phyloP scores from a whole-genome alignment of 1,284 basidiomycete genomes.

The Meira nashicola region DNA sequence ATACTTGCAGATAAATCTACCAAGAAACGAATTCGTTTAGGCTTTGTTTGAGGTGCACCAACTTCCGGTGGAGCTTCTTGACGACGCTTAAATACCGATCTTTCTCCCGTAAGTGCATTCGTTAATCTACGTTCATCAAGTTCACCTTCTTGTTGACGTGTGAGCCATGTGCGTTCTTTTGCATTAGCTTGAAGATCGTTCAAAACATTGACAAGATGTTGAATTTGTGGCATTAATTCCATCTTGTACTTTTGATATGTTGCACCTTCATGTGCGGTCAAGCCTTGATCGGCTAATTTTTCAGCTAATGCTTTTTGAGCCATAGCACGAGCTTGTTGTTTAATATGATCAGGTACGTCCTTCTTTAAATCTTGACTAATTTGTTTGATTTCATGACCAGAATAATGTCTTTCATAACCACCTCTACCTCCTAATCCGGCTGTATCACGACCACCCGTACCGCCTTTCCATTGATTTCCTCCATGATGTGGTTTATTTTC shows the following conservation, averaged over 20 bases:
- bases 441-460: conserved; percentile 52
- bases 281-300: conserved; percentile 48
- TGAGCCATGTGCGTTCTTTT: conserved; percentile 53
- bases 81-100: conserved; percentile 50
- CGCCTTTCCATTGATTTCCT: conserved; percentile 54
- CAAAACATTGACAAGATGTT: conserved; percentile 43
- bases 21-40: conserved; percentile 53
- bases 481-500: conserved; percentile 50
- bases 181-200: conserved; percentile 53
- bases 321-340: conserved; percentile 53
- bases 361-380: conserved; percentile 49
- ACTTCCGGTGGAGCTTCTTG: conserved; percentile 48
- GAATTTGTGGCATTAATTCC: conserved; percentile 40
- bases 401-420: conserved; percentile 44
- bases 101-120: conserved; percentile 54
- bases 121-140: conserved; percentile 52
- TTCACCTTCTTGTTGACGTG: conserved; percentile 53
- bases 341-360: conserved; percentile 52
- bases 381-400: conserved; percentile 52
- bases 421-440: conserved; percentile 52
- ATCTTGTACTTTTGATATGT: conserved; percentile 42
- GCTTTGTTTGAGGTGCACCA: conserved; percentile 52
- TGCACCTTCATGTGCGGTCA: conserved; percentile 48
- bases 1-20: conserved; percentile 49
- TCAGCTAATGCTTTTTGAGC: conserved; percentile 51